Evolutionary conservation across 139 green algal species (phyloP).

Genomic region (Coelastrella sp.): DNA sequence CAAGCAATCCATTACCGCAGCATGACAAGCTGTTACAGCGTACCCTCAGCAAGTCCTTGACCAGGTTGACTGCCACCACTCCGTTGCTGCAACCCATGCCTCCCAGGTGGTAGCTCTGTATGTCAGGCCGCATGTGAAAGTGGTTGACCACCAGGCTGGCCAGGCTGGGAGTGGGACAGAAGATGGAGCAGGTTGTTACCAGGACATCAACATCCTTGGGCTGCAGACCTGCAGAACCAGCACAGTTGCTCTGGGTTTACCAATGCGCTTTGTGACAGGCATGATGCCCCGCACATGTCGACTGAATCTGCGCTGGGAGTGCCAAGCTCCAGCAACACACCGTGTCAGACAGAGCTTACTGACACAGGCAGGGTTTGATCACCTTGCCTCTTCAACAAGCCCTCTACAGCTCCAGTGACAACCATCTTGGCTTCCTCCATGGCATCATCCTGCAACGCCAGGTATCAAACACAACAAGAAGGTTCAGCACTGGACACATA

Average conservation of each 20-base stretch:
- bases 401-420: conserved; percentile 47
- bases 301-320: too few species aligned
- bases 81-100: conserved; percentile 83
- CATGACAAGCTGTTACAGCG: too few species aligned
- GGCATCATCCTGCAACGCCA: conserved; percentile 40
- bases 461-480: not conserved
- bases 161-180: conserved; percentile 85
- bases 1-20: too few species aligned
- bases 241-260: too few species aligned
- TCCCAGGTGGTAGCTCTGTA: conserved; percentile 70
- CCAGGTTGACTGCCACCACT: conserved; percentile 77
- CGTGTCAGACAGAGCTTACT: too few species aligned
- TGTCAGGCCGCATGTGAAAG: conserved; percentile 72
- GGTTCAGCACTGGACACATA: too few species aligned
- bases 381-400: conserved; percentile 53
- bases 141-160: conserved; percentile 83
- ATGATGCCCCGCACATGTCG: too few species aligned
- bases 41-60: conserved; percentile 75
- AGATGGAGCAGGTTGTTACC: conserved; percentile 74
- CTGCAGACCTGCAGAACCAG: conserved; percentile 50
- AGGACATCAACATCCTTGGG: conserved; percentile 70
- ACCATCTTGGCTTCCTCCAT: conserved; percentile 52
- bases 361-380: too few species aligned
- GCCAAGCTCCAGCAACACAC: too few species aligned
- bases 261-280: too few species aligned